Base-by-base conservation (phyloP, 805 yeast genomes). In the Candida railenensis region DNA sequence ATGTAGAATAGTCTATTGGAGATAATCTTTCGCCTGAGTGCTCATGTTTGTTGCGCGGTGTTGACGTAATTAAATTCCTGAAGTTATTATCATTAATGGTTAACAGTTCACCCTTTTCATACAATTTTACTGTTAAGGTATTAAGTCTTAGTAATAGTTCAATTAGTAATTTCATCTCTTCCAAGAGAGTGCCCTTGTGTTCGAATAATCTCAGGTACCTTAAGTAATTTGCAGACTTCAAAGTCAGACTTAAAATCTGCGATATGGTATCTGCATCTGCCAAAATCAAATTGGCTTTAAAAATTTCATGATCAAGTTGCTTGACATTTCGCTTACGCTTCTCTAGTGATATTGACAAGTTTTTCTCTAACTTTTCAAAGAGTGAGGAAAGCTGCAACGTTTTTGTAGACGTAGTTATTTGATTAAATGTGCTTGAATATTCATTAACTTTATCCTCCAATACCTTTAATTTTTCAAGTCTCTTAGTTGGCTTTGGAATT, bases 141-240 rank as follows among this genome's bases (percentile, higher is more conserved):
- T 48, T 51, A 44, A 56, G 43, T 25, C 44, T 46, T 2, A 48
- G 19, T 32, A 52, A 40, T 34, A 56, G 28, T 33, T 46, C 46
- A 34, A 51, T 53, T 14, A 54, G 37, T 28, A 40, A 14, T 38
- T 48, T 44, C 43, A 59, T 36, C 42, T 54, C 56, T 18, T 41
- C 32, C 42, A 59, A 48, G 19, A 47, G 34, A 33, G 42, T 40
- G 18, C 46, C 36, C 46, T 54, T 55, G 41, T 46, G 46, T 33
- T 49, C 44, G 42, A 50, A 57, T 16, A 48, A 43, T 15, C 18
- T 16, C 40, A 21, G 39, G 19, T 30, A 40, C 28, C 22, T 37
- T 14, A 37, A 14, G 21, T 14, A 37, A 14, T n/a, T 37, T 3
- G 9, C n/a, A 9, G 40, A 20, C 19, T 37, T 22, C 4, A 11